Percentiles rank a stretch among this genome's conserved stretches.
These are phyloP conservation scores for Amanita phalloides DNA, from an alignment of 768 basidiomycete species.

Conservation along the genomic window DNA sequence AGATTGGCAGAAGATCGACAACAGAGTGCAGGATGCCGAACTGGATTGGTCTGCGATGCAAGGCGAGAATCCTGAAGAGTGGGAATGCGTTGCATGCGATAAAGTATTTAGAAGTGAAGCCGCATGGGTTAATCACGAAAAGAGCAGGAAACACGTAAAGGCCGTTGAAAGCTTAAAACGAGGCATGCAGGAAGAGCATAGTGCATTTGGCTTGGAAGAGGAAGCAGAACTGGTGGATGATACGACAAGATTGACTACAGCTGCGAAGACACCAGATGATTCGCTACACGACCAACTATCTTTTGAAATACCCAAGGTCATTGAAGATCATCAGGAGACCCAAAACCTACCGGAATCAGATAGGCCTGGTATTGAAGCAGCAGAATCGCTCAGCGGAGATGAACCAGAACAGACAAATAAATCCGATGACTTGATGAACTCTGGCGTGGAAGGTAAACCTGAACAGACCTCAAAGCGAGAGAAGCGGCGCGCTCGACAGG, in stretches of 20 bases:
- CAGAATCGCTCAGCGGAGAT: neutral
- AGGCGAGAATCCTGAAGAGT: slow-evolving; percentile 65
- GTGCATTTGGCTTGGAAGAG: slow-evolving; percentile 45
- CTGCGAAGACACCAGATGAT: neutral
- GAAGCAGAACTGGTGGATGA: slow-evolving; percentile 8
- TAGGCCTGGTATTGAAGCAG: neutral
- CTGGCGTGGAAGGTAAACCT: slow-evolving; percentile 2
- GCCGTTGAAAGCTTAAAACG: slow-evolving; percentile 70
- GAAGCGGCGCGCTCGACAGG: slow-evolving; percentile 68
- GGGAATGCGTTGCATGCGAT: slow-evolving; percentile 92
- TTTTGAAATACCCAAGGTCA: neutral
- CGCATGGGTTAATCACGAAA: slow-evolving; percentile 93
- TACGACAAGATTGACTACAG: too few relatives aligned
- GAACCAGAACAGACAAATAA: neutral
- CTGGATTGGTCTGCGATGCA: slow-evolving; percentile 69
- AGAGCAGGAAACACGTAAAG: slow-evolving; percentile 88
- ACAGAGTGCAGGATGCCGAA: slow-evolving; percentile 37
- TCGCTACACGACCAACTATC: neutral
- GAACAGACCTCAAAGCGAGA: slow-evolving; percentile 60
- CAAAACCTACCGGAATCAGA: neutral
- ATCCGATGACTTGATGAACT: slow-evolving; percentile 4
- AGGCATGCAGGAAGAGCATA: slow-evolving; percentile 71
- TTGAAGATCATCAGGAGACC: neutral
- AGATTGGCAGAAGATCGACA: slow-evolving; percentile 74
- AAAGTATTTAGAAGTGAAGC: slow-evolving; percentile 88